These are phyloP conservation scores for Cladosporium phlei DNA, from an alignment of 2,329 filamentous ascomycete species.

Conservation along the genomic window DNA sequence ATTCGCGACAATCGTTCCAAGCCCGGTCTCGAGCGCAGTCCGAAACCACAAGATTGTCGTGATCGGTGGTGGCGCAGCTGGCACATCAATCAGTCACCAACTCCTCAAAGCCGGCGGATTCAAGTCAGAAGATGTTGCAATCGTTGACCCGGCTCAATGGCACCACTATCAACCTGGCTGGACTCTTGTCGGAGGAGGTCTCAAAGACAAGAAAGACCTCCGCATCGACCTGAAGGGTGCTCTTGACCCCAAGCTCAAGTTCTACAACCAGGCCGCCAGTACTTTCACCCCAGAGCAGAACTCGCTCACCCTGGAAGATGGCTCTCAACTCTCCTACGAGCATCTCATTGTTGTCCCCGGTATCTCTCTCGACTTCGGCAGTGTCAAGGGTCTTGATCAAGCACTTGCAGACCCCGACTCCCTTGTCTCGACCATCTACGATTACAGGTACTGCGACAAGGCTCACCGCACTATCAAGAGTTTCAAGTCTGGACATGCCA, in stretches of 20 bases:
- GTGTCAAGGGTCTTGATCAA: constrained; percentile 21
- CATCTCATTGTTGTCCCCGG: constrained; percentile 58
- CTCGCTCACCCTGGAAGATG: constrained; percentile 50
- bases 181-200: constrained; percentile 63
- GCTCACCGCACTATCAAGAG: constrained; percentile 29
- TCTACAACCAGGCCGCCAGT: constrained; percentile 52
- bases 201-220: constrained; percentile 59
- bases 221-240: constrained; percentile 48
- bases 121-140: constrained; percentile 55
- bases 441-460: constrained; percentile 37
- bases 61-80: constrained; percentile 62
- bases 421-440: constrained; percentile 36
- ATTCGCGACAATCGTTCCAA: constrained; percentile 8
- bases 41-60: constrained; percentile 61
- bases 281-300: constrained; percentile 55
- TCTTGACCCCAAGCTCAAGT: constrained; percentile 56
- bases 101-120: constrained; percentile 58
- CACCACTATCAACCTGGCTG: constrained; percentile 68
- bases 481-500: constrained; percentile 32
- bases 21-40: constrained; percentile 19
- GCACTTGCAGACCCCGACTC: constrained; percentile 34
- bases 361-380: constrained; percentile 17
- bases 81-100: constrained; percentile 62
- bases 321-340: constrained; percentile 56
- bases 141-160: constrained; percentile 59